Evolutionary conservation across 1,284 basidiomycete genomes (phyloP), one percentile per base, ranked within the genome.

Genomic region (Mycena sp.): DNA sequence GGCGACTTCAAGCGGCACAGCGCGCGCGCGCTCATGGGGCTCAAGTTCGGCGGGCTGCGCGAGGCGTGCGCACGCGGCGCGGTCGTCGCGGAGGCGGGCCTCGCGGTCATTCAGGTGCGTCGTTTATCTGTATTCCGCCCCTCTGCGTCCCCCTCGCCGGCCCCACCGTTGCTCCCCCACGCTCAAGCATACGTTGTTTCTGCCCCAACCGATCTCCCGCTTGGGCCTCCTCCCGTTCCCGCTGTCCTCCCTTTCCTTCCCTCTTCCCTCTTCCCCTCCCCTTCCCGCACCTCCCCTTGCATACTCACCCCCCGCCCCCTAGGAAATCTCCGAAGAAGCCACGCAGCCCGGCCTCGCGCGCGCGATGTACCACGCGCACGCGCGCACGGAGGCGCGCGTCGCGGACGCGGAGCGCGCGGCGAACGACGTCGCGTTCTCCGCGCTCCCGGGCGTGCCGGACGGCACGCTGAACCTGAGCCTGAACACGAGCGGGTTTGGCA

Each of bases 1-100:
- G 87, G 92, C 2, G 96, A 98, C 74, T 94, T 91, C 74, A 98
- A 98, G 80, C 86, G 96, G 25, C 76, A 82, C 2, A 85, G 85
- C 21, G 82, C 87, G 4, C 88, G 86, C 67, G 83, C 87, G 59
- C 94, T 91, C 76, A 87, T 98, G 83, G 87, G 87, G 1, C 80
- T 94, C 72, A 97, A 97, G 80, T 96, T 96, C 72, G 95, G 94
- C 29, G 95, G 93, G 1, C 77, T 98, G 44, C 79, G 91, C 62
- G 96, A 98, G 77, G 89, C 89, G 60, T 93, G 91, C 48, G 93
- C 96, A 78, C 96, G 95, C 78, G 89, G 94, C 90, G 88, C 63
- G 60, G 92, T 97, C 69, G 84, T 90, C 37, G 94, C 90, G 28
- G 91, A 96, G 68, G 83, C 89, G 45, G 95, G 94, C 10, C 94